Evolutionary conservation across 371 early-diverging fungal genomes (phyloP), one percentile per base, ranked within the genome.

Genomic region (Gilbertella persicaria): DNA sequence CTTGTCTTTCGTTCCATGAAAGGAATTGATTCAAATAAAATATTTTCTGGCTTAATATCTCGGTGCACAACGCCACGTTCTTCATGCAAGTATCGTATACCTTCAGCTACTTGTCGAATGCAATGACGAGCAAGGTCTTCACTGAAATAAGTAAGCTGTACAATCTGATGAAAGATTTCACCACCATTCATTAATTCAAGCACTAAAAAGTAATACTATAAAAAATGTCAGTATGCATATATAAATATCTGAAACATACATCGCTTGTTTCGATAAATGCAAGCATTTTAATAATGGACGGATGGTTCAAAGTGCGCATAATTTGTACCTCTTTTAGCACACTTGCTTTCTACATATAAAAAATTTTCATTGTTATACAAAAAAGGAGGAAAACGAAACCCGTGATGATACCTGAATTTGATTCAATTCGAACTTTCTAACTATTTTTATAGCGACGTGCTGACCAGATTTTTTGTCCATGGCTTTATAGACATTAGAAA

Each of bases 11-110:
- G 71, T 20, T 80, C 76, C 50, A 79, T 75, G 35, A 83, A 77
- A 0, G 87, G 85, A 20, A 89, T 88, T 24, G 88, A 78, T 50
- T 86, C 86, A 69, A 87, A 92, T 21, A 96, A 71, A 54, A 94
- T 87, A 70, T 99, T 99, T 68, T 99, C 99, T 28, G 94, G 93
- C 73, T 99, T 99, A 61, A 99, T 90, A 66, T 99, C 98, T 41
- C 85, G 74, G 60, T 97, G 97, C 4, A 93, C 92, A 24, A 96
- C 86, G 17, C 92, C 92, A 52, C 81, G 78, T 47, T 91, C 88
- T 28, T 84, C 83, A 66, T 98, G 99, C 37, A 96, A 78, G 64
- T 95, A 94, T 29, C 85, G 82, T 26, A 98, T 79, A 4, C 91
- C 96, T 50, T 88, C 83, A 3, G 96, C 90, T 17, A 98, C 89